A percentile compares a stretch with the other conserved stretches of the same genome.
Evolutionary conservation across 805 yeast species (phyloP).

Genomic region (Candida dajiaensis): DNA sequence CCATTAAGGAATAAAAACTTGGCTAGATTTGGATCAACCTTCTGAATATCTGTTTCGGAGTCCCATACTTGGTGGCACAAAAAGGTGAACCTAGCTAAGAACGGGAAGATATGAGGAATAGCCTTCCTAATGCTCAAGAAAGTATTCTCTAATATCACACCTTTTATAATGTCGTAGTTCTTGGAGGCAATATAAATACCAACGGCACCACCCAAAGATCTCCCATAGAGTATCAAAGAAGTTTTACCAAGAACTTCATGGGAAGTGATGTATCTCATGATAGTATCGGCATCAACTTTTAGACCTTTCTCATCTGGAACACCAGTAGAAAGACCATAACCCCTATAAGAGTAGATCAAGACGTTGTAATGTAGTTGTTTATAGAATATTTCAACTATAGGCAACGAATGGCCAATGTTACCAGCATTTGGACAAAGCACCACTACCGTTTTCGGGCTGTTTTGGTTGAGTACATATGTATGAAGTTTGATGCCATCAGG

Average conservation of each 20-base stretch:
- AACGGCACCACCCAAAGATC: conserved; percentile 94
- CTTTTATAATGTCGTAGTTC: conserved; percentile 46
- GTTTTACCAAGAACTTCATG: conserved; percentile 49
- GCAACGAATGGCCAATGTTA: conserved; percentile 86
- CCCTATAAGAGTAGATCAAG: conserved; percentile 81
- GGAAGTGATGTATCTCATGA: conserved; percentile 48
- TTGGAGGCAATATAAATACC: conserved; percentile 74
- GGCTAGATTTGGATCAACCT: conserved; percentile 51
- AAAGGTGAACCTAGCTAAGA: conserved; percentile 45
- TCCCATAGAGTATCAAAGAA: conserved; percentile 67
- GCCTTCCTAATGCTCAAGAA: conserved; percentile 70
- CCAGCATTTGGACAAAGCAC: conserved; percentile 93
- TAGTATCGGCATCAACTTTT: conserved; percentile 74
- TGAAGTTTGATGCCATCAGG: conserved; percentile 65
- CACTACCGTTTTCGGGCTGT: conserved; percentile 62
- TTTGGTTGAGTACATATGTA: conserved; percentile 55
- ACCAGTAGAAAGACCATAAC: conserved; percentile 83
- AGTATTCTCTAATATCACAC: conserved; percentile 79
- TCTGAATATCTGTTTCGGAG: conserved; percentile 53
- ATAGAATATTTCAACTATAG: conserved; percentile 69
- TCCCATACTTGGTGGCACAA: conserved; percentile 83
- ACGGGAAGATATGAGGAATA: conserved; percentile 69
- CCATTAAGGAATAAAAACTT: conserved; percentile 64
- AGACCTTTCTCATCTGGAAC: conserved; percentile 70
- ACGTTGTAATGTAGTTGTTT: conserved; percentile 64